Conservation (phyloP, 345 rosid genomes). For the Hevea brasiliensis region DNA sequence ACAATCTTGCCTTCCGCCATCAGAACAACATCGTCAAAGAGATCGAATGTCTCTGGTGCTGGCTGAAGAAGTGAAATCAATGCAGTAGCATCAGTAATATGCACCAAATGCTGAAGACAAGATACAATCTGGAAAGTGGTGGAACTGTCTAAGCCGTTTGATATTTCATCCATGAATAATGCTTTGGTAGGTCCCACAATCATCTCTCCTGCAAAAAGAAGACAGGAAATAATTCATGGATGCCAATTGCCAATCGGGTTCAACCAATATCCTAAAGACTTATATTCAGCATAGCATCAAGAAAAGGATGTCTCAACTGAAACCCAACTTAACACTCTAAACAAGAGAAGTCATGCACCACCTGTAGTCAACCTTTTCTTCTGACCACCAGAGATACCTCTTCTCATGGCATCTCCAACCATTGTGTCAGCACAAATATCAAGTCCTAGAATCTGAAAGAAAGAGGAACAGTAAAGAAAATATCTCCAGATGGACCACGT, state of each 20-base stretch:
- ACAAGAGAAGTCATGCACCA: slow-evolving; percentile 4
- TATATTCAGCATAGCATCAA: background rate
- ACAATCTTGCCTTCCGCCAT: slow-evolving; percentile 64
- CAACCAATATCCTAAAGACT: background rate
- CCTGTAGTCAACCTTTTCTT: slow-evolving; percentile 46
- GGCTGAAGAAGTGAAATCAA: slow-evolving; percentile 73
- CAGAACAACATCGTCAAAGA: slow-evolving; percentile 60
- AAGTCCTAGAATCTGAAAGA: slow-evolving; percentile 41
- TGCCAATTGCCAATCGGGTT: background rate
- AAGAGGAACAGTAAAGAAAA: background rate
- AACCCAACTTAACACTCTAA: background rate
- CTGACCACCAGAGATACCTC: slow-evolving; percentile 46
- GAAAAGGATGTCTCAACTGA: background rate
- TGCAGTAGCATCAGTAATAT: slow-evolving; percentile 51
- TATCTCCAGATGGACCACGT: background rate
- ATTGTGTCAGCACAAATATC: slow-evolving; percentile 40
- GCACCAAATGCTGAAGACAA: slow-evolving; percentile 60
- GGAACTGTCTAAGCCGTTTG: slow-evolving; percentile 68
- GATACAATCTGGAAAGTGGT: slow-evolving; percentile 59
- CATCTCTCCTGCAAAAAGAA: slow-evolving; percentile 56
- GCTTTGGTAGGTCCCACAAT: slow-evolving; percentile 64
- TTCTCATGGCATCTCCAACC: slow-evolving; percentile 43
- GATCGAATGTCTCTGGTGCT: slow-evolving; percentile 58
- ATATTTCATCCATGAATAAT: slow-evolving; percentile 69
- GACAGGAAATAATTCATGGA: too few species aligned